These are phyloP conservation scores for Aurifilum marmelostoma DNA, from an alignment of 2,329 filamentous ascomycete species.

Conservation along the genomic window DNA sequence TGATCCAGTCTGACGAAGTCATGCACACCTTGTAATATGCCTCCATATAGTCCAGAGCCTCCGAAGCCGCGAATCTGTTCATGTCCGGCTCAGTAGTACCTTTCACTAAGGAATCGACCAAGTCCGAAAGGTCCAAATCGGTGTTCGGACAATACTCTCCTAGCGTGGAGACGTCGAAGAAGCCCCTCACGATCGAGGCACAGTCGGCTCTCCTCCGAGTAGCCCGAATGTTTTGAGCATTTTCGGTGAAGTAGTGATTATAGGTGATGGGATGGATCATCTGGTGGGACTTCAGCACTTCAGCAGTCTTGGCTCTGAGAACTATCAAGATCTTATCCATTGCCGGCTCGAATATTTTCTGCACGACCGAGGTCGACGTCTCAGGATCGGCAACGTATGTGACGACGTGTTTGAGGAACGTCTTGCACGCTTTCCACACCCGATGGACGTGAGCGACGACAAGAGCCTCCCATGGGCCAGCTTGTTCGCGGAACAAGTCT, in stretches of 20 bases:
- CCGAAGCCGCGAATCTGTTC: constrained; percentile 36
- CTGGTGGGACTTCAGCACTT: constrained; percentile 44
- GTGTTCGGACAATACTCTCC: too few relatives aligned
- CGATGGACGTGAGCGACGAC: constrained; percentile 4
- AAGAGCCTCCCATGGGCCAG: constrained; percentile 13
- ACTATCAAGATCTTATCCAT: constrained; percentile 33
- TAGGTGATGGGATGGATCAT: constrained; percentile 55
- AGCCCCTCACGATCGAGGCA: not conserved
- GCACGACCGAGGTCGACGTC: not conserved
- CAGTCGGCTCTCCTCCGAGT: constrained; percentile 27
- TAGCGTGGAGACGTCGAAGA: constrained; percentile 3
- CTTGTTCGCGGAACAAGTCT: constrained; percentile 22
- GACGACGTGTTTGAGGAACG: constrained; percentile 4
- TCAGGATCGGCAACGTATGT: constrained; percentile 8
- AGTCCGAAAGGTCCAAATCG: not conserved
- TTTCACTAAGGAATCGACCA: not conserved
- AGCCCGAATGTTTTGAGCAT: constrained; percentile 37
- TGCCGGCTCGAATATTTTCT: constrained; percentile 30
- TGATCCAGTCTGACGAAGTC: not conserved
- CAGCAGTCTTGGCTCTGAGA: constrained; percentile 40
- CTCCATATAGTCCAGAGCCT: constrained; percentile 41
- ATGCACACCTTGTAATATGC: constrained; percentile 41
- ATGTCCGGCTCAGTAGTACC: constrained; percentile 33
- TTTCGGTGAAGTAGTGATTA: constrained; percentile 47
- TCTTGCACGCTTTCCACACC: constrained; percentile 7